phyloP scores from a whole-genome alignment of 73 alveolate genomes.

The Tetrahymena malaccensis region DNA sequence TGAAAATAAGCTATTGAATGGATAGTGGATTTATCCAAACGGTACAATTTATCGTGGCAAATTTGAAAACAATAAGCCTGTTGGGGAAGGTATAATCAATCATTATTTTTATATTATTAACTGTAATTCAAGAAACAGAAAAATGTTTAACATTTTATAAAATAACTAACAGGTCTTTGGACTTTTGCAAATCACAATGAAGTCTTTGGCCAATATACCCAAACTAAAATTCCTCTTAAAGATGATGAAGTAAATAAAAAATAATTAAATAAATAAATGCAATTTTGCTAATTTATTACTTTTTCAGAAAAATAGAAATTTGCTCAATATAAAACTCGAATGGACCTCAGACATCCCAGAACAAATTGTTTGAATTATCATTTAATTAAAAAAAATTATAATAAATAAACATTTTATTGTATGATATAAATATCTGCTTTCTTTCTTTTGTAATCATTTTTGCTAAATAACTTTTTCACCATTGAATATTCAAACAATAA shows the following conservation, averaged over 20 bases:
- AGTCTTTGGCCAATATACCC: background rate
- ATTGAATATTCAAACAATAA: too few relatives aligned
- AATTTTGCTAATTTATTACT: background rate
- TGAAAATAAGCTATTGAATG: slow-evolving; percentile 54
- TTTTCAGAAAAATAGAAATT: background rate
- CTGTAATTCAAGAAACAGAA: background rate
- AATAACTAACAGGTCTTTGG: background rate
- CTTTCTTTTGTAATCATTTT: background rate
- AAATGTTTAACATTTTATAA: background rate
- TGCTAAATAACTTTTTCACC: too few relatives aligned
- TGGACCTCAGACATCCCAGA: background rate
- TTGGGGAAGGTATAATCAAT: slow-evolving; percentile 56
- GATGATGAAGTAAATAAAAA: background rate
- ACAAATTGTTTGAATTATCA: background rate
- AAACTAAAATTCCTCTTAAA: background rate
- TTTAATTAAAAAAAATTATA: background rate
- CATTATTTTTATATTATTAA: background rate
- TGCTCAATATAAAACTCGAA: background rate
- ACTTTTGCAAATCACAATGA: background rate
- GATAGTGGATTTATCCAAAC: slow-evolving; percentile 86
- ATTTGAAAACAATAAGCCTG: slow-evolving; percentile 88
- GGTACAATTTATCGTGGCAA: slow-evolving; percentile 91
- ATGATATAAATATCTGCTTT: background rate
- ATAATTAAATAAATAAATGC: background rate
- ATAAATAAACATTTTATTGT: background rate